Conservation (phyloP, 78 protist species). For the Dictyostelium firmibasis region DNA sequence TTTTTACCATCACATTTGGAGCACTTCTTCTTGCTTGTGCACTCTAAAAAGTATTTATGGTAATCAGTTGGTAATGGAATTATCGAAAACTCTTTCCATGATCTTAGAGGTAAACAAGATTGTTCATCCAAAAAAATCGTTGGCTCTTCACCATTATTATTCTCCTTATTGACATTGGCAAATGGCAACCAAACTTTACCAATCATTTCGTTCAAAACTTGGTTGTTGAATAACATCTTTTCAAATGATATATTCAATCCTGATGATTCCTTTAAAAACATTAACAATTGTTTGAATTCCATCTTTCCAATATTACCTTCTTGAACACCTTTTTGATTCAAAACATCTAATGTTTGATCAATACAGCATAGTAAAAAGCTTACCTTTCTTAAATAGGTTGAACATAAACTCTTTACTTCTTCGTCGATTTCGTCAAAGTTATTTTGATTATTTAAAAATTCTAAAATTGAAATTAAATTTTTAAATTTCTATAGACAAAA, state of each 20-base stretch:
- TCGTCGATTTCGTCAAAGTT: not conserved
- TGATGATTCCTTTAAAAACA: not conserved
- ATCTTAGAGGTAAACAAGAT: not conserved
- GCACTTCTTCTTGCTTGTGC: not conserved
- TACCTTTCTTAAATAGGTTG: not conserved
- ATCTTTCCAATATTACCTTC: not conserved
- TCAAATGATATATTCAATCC: not conserved
- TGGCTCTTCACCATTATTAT: not conserved
- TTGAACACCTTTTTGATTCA: not conserved
- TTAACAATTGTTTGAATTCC: not conserved
- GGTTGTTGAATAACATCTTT: not conserved
- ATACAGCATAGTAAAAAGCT: not conserved
- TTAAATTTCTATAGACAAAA: not conserved
- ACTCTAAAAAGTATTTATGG: conserved; percentile 10
- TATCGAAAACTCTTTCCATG: not conserved
- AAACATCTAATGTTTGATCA: not conserved
- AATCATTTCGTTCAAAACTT: not conserved
- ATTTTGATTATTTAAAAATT: not conserved
- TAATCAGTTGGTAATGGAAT: not conserved
- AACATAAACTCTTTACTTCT: not conserved
- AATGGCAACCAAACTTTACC: not conserved
- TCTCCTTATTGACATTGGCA: not conserved
- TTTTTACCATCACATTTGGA: not conserved
- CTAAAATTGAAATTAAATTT: not conserved
- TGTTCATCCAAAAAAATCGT: not conserved